Evolutionary conservation across 2,329 filamentous ascomycete genomes (phyloP).

Genomic region (Triangularia verruculosa): DNA sequence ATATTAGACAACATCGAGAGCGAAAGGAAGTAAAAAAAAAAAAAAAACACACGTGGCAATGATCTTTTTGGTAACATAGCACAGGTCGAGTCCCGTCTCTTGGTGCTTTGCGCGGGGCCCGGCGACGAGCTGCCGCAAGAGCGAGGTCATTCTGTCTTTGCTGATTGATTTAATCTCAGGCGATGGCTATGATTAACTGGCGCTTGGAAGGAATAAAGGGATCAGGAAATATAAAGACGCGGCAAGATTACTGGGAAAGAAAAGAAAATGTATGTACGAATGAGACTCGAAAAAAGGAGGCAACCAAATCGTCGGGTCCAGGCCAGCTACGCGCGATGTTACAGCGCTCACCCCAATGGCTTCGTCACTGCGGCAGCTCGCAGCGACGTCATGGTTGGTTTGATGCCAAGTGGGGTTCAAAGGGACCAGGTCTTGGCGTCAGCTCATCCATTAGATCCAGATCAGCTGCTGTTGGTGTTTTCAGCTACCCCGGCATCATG

Average conservation of each 20-base stretch:
- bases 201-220: neutral
- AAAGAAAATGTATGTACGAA: neutral
- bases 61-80: conserved; percentile 86
- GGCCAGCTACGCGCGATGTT: neutral
- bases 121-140: conserved; percentile 88
- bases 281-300: neutral
- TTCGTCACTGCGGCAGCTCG: neutral
- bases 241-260: too few species aligned
- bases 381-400: neutral
- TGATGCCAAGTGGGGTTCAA: conserved; percentile 1
- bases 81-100: conserved; percentile 87
- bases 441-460: neutral
- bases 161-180: neutral
- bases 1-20: neutral
- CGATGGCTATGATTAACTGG: neutral
- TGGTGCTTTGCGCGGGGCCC: conserved; percentile 79
- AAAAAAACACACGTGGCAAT: conserved; percentile 52
- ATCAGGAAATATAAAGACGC: neutral
- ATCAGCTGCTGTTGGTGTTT: neutral
- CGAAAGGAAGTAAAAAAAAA: neutral
- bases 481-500: neutral
- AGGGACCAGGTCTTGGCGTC: neutral
- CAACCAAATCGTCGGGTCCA: neutral
- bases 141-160: conserved; percentile 57
- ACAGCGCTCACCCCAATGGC: neutral